Base-by-base conservation (phyloP, 257 asterid genomes). In the Petrea volubilis region DNA sequence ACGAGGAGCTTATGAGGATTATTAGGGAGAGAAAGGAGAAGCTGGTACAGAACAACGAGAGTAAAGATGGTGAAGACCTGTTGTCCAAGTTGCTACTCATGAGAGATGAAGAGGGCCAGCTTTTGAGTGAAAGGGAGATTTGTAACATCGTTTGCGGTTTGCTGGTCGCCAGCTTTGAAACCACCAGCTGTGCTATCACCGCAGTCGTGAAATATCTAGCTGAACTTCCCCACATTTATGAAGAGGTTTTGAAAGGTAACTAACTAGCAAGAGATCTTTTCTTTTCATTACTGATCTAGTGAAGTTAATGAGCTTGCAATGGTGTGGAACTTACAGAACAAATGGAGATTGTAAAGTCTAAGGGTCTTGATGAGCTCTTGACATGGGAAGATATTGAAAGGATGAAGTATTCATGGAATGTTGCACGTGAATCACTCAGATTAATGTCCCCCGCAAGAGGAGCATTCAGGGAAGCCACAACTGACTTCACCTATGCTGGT, bases 361-460 rank as follows among this genome's bases (percentile, higher is more conserved):
- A 87, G 73, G 82, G 78, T 12, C 74, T 78, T 0, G 56, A 77
- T 1, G 93, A 85, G 69, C 77, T 78, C 21, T 67, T 87, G 50
- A 79, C 59, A 1, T 83, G 93, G 90, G 88, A 85, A 46, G 90
- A 85, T 17, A 77, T 87, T 5, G 86, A 85, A 41, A 85, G 83
- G 80, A 84, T 86, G 92, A 86, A 84, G 80, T 86, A 72, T 58
- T 83, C 92, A 0, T 83, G 38, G 38, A 7, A 31, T 7, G 38
- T 31, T 31, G 38, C 7, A 31, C 38, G 91, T 1, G 91, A 87
- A 61, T 73, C 91, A 0, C 78, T 85, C 27, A 76, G 94, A 61
- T 57, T 87, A 6, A 79, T 82, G 0, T 87, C 91, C 0, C 89
- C 94, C 3, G 83, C 79, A 6, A 81, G 73, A 59, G 87, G 93